A percentile compares a stretch with the other conserved stretches of the same genome.
Evolutionary conservation across 164 flowering plant species (phyloP).

Genomic region (Liriodendron chinense): DNA sequence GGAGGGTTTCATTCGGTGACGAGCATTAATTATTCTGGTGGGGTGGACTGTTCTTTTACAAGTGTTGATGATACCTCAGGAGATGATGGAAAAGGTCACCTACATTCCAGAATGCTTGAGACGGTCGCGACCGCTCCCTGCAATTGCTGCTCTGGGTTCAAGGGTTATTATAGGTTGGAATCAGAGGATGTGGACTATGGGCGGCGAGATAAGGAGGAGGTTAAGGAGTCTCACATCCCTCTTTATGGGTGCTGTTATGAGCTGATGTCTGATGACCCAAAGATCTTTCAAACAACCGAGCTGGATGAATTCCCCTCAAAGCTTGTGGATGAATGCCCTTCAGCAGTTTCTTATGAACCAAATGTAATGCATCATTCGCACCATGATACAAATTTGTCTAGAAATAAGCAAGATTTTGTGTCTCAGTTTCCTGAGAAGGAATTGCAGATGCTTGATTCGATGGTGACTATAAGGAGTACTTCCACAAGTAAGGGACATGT

Average conservation of each 20-base stretch:
- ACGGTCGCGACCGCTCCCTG: conserved; percentile 22
- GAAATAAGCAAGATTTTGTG: conserved; percentile 1
- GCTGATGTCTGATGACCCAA: conserved; percentile 7
- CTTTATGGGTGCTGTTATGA: conserved; percentile 8
- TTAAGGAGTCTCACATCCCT: conserved; percentile 9
- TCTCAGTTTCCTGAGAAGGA: conserved; percentile 3
- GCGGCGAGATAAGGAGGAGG: background rate
- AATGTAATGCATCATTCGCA: conserved; percentile 1
- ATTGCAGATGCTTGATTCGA: conserved; percentile 6
- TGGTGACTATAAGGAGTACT: conserved; percentile 1
- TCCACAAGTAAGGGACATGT: conserved; percentile 8
- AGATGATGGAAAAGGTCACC: conserved; percentile 20
- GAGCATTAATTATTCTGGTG: conserved; percentile 29
- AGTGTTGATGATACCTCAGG: conserved; percentile 8
- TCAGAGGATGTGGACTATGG: conserved; percentile 8
- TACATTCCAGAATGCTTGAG: conserved; percentile 20
- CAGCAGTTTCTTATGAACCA: conserved; percentile 10
- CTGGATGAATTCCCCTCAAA: conserved; percentile 20
- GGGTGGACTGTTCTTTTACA: conserved; percentile 21
- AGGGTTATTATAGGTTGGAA: conserved; percentile 16
- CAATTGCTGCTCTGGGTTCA: conserved; percentile 28
- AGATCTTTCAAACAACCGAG: conserved; percentile 28
- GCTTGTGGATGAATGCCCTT: conserved; percentile 20
- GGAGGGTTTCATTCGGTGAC: conserved; percentile 32
- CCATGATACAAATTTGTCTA: background rate